These are phyloP conservation scores for Metrosideros polymorpha DNA, from an alignment of 441 rosid species.

Conservation along the genomic window DNA sequence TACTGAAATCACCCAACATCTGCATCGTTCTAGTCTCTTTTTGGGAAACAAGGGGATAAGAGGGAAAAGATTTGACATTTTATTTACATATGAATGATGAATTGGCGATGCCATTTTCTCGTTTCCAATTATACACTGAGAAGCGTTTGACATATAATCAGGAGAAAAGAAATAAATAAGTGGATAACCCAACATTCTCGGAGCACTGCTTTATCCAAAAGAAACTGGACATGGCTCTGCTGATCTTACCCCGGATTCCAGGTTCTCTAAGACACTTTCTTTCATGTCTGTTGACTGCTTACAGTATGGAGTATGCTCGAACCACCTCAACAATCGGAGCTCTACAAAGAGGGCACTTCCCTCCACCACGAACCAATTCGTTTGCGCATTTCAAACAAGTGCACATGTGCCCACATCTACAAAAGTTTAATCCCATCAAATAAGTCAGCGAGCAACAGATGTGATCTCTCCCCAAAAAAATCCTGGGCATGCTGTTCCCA, in stretches of 20 bases:
- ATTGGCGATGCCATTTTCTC: conserved; percentile 28
- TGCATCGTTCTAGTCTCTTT: neutral
- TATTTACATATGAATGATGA: conserved; percentile 38
- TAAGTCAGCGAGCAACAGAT: neutral
- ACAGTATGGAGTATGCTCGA: conserved; percentile 91
- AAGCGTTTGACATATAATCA: conserved; percentile 24
- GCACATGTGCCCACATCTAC: conserved; percentile 99
- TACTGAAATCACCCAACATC: neutral
- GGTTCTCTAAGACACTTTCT: conserved; percentile 1
- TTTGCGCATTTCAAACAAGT: conserved; percentile 91
- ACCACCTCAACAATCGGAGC: conserved; percentile 93
- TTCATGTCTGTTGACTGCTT: conserved; percentile 11
- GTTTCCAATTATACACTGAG: conserved; percentile 31
- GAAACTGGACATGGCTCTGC: neutral
- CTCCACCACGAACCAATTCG: conserved; percentile 76
- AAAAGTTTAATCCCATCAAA: neutral
- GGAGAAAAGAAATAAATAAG: conserved; percentile 20
- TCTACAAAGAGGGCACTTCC: conserved; percentile 93
- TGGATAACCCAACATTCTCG: conserved; percentile 1
- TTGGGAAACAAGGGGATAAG: neutral
- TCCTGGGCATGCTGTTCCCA: neutral
- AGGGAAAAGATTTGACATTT: conserved; percentile 6
- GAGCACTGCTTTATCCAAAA: neutral
- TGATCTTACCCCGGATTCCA: conserved; percentile 8
- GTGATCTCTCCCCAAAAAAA: neutral